Evolutionary conservation across 2,329 filamentous ascomycete genomes (phyloP).

Genomic region (Botryotinia globosa): DNA sequence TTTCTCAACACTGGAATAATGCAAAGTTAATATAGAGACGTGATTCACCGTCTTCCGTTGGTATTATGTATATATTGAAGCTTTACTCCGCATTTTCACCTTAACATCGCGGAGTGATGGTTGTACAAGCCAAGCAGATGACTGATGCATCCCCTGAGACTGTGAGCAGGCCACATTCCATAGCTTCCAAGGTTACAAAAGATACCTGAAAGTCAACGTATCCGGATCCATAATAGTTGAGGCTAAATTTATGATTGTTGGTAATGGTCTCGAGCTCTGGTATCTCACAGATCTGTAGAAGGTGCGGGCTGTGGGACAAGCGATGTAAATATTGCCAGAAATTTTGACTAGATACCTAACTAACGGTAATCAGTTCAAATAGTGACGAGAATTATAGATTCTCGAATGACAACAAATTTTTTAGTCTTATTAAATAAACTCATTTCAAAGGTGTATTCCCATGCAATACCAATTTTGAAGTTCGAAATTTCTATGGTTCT

Average conservation of each 20-base stretch:
- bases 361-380: too few relatives aligned
- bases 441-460: background rate
- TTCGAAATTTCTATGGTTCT: background rate
- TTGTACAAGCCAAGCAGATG: background rate
- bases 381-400: too few relatives aligned
- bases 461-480: too few relatives aligned
- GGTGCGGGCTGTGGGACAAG: background rate
- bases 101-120: background rate
- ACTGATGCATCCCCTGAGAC: background rate
- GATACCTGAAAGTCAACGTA: fast-evolving
- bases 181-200: too few relatives aligned
- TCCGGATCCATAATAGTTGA: background rate
- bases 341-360: background rate
- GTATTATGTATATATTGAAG: too few relatives aligned
- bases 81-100: background rate
- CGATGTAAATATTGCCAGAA: background rate
- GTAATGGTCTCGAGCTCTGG: background rate
- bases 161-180: too few relatives aligned
- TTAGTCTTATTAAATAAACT: fast-evolving
- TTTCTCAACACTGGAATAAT: background rate
- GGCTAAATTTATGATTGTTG: background rate
- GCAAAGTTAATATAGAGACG: background rate
- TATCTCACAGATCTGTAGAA: background rate
- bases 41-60: background rate
- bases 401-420: background rate